These are phyloP conservation scores for Nemania bipapillata DNA, from an alignment of 2,329 filamentous ascomycete species.

Conservation along the genomic window DNA sequence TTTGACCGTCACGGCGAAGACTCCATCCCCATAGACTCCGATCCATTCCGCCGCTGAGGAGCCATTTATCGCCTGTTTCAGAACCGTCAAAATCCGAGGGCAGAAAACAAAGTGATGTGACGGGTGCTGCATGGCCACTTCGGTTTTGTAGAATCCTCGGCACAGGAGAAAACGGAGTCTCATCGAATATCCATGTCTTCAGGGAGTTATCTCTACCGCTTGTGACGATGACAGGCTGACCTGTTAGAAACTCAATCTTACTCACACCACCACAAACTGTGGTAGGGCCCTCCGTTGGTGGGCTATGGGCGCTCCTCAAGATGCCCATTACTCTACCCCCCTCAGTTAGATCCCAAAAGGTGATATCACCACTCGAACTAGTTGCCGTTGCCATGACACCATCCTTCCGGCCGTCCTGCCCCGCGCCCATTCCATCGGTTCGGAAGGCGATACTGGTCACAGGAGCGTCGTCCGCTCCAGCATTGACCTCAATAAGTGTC, in stretches of 20 bases:
- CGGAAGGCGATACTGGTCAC: constrained; percentile 89
- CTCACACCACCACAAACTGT: constrained; percentile 80
- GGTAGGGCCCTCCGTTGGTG: constrained; percentile 66
- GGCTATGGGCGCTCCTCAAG: constrained; percentile 86
- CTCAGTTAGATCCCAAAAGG: constrained; percentile 94
- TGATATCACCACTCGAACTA: constrained; percentile 82
- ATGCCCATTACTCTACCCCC: constrained; percentile 88
- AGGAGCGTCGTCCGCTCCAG: constrained; percentile 70
- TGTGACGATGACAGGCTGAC: constrained; percentile 89
- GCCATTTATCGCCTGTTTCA: constrained; percentile 90
- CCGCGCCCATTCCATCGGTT: constrained; percentile 87
- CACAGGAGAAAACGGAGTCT: constrained; percentile 86
- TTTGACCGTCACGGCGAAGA: constrained; percentile 92
- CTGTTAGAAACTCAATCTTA: constrained; percentile 86
- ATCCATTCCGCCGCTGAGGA: constrained; percentile 88
- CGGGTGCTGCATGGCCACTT: constrained; percentile 87
- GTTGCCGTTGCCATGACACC: constrained; percentile 96
- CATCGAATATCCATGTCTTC: constrained; percentile 96
- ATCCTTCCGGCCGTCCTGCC: constrained; percentile 82
- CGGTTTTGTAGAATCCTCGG: constrained; percentile 86
- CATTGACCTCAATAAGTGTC: constrained; percentile 73
- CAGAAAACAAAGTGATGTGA: constrained; percentile 84
- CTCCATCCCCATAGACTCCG: constrained; percentile 97
- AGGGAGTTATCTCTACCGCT: constrained; percentile 93
- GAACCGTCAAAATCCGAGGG: constrained; percentile 89